Percentiles rank a stretch among this genome's conserved stretches.
These are phyloP conservation scores for Inosperma sp. DNA, from an alignment of 768 basidiomycete species.

Conservation along the genomic window DNA sequence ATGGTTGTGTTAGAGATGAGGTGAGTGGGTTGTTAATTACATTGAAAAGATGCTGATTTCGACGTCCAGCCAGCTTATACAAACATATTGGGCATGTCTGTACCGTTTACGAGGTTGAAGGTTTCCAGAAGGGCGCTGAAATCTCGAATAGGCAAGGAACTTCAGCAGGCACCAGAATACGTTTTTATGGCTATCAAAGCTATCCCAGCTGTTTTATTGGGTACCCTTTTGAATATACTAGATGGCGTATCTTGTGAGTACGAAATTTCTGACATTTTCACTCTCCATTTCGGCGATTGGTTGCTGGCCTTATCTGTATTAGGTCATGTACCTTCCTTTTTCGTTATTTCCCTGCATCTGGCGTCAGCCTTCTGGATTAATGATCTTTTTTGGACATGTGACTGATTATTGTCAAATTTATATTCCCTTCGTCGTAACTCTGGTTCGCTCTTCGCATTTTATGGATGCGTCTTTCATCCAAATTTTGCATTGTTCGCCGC, in stretches of 20 bases:
- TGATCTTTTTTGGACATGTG: no score
- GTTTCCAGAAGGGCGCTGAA: conserved; percentile 3
- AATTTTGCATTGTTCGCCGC: not conserved
- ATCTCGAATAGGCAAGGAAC: conserved; percentile 4
- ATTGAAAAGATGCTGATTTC: no score
- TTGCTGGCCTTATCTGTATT: not conserved
- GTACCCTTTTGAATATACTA: conserved; percentile 80
- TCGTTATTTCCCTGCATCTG: no score
- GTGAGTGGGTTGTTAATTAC: no score
- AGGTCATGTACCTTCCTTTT: conserved; percentile 7
- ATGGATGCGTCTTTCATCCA: no score
- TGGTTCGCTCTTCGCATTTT: no score
- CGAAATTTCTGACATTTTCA: not conserved
- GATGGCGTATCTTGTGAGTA: conserved; percentile 90
- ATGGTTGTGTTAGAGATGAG: no score
- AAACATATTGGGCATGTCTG: not conserved
- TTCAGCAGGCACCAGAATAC: conserved; percentile 16
- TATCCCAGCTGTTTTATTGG: conserved; percentile 82
- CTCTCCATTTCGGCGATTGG: not conserved
- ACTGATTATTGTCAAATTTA: no score
- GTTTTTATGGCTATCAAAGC: conserved; percentile 36
- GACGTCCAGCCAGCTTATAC: no score
- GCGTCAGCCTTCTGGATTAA: no score
- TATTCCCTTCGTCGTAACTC: no score
- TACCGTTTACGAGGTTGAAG: not conserved